Evolutionary conservation across 768 basidiomycete species (phyloP).

Genomic region (Sistotremastrum suecicum): DNA sequence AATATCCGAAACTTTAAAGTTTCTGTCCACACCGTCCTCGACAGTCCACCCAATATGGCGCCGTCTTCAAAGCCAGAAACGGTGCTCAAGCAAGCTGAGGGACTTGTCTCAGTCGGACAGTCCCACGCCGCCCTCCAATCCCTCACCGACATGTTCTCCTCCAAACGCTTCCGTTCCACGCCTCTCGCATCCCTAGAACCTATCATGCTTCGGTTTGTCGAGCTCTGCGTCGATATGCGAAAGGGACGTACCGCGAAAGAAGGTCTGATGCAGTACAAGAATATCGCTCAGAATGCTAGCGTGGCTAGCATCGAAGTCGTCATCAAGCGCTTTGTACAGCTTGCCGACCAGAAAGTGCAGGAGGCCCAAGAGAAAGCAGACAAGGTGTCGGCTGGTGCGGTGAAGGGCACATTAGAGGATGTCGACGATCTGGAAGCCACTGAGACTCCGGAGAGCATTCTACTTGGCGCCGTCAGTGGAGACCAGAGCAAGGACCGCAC

Average conservation of each 20-base stretch:
- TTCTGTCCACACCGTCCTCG: no score
- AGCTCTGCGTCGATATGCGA: slow-evolving; percentile 89
- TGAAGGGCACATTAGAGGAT: slow-evolving; percentile 46
- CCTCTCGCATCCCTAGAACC: slow-evolving; percentile 77
- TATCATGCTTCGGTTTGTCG: slow-evolving; percentile 90
- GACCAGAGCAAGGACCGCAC: slow-evolving; percentile 91
- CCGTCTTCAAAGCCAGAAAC: slow-evolving; percentile 87
- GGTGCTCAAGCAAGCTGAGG: slow-evolving; percentile 85
- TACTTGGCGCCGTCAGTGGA: slow-evolving; percentile 77
- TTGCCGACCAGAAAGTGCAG: slow-evolving; percentile 68
- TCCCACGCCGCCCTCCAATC: slow-evolving; percentile 82
- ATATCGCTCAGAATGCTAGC: slow-evolving; percentile 87
- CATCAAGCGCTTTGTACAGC: slow-evolving; percentile 70
- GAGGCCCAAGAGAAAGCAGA: slow-evolving; percentile 83
- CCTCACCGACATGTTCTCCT: slow-evolving; percentile 82
- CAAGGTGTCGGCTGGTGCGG: slow-evolving; percentile 24
- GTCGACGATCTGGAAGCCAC: slow-evolving; percentile 94
- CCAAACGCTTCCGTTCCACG: slow-evolving; percentile 81
- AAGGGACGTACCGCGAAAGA: slow-evolving; percentile 91
- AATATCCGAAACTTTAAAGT: no score
- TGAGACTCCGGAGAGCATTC: slow-evolving; percentile 86
- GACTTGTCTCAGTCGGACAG: slow-evolving; percentile 85
- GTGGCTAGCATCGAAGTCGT: slow-evolving; percentile 87
- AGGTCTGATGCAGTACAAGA: slow-evolving; percentile 95
- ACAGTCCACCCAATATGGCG: slow-evolving; percentile 37